Percentiles rank a stretch among this genome's conserved stretches.
These are phyloP conservation scores for Cutaneotrichosporon sp. DNA, from an alignment of 1,284 basidiomycete genomes.

Conservation along the genomic window DNA sequence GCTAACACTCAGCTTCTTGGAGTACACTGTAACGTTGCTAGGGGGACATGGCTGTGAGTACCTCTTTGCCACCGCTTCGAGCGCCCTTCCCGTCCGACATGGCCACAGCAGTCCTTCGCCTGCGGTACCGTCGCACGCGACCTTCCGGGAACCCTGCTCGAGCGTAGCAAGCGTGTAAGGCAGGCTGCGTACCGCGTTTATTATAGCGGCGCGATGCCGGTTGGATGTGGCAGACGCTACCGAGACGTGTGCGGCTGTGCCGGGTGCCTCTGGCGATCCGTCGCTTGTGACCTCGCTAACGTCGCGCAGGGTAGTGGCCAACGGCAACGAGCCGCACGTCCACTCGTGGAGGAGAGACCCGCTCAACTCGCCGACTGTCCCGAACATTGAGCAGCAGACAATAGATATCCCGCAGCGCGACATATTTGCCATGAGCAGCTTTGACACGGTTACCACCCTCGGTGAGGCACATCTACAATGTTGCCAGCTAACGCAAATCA, in stretches of 20 bases:
- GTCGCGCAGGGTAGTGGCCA: conserved; percentile 10
- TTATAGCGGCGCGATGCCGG: too few species aligned
- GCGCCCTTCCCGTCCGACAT: too few species aligned
- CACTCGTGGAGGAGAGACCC: conserved; percentile 30
- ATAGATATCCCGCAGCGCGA: conserved; percentile 28
- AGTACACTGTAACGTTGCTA: conserved; percentile 29
- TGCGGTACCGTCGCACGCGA: too few species aligned
- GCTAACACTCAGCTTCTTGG: conserved; percentile 28
- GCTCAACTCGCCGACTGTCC: neutral
- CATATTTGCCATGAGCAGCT: conserved; percentile 28
- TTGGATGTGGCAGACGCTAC: neutral
- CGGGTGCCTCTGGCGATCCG: neutral
- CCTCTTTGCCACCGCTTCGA: too few species aligned
- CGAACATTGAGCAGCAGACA: conserved; percentile 19
- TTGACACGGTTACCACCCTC: conserved; percentile 30
- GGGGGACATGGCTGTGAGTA: conserved; percentile 34
- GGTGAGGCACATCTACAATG: too few species aligned
- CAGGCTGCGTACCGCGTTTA: too few species aligned
- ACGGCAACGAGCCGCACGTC: conserved; percentile 33
- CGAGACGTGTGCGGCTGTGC: neutral
- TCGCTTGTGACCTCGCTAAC: neutral
- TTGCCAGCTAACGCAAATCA: neutral
- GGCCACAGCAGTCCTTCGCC: too few species aligned
- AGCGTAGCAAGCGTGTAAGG: too few species aligned
- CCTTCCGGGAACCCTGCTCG: too few species aligned